Conservation (phyloP, 257 asterid genomes). For the Nyctanthes arbortristis region DNA sequence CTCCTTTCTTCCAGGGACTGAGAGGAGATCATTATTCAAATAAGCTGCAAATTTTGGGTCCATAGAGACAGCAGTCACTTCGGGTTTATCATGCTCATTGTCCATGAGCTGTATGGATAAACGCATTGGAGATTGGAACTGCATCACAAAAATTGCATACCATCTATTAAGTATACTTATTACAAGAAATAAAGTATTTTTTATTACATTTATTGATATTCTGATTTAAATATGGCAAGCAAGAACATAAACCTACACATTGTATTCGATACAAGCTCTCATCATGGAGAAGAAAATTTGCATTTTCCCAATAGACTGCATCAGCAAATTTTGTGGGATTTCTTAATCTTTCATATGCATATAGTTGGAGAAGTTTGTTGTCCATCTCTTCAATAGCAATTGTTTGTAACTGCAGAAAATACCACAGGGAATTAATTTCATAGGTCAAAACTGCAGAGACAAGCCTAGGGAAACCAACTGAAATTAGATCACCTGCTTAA, state of each 20-base stretch:
- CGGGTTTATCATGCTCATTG: conserved; percentile 63
- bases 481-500: conserved; percentile 64
- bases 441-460: conserved; percentile 22
- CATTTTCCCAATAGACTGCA: conserved; percentile 68
- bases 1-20: conserved; percentile 39
- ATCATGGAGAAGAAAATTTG: conserved; percentile 63
- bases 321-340: conserved; percentile 52
- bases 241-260: conserved; percentile 54
- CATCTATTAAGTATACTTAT: conserved; percentile 10
- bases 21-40: conserved; percentile 60
- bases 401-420: conserved; percentile 53
- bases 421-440: conserved; percentile 18
- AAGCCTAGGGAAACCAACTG: not conserved
- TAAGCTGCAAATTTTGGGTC: conserved; percentile 75
- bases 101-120: conserved; percentile 85
- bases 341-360: conserved; percentile 80
- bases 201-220: not conserved
- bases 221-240: conserved; percentile 7
- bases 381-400: conserved; percentile 74
- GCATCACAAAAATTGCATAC: conserved; percentile 31
- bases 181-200: conserved; percentile 5
- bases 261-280: conserved; percentile 82
- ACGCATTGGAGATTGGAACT: conserved; percentile 54
- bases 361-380: conserved; percentile 71
- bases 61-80: conserved; percentile 57